These are phyloP conservation scores for Naganishia sp. DNA, from an alignment of 1,284 basidiomycete genomes.

Conservation along the genomic window DNA sequence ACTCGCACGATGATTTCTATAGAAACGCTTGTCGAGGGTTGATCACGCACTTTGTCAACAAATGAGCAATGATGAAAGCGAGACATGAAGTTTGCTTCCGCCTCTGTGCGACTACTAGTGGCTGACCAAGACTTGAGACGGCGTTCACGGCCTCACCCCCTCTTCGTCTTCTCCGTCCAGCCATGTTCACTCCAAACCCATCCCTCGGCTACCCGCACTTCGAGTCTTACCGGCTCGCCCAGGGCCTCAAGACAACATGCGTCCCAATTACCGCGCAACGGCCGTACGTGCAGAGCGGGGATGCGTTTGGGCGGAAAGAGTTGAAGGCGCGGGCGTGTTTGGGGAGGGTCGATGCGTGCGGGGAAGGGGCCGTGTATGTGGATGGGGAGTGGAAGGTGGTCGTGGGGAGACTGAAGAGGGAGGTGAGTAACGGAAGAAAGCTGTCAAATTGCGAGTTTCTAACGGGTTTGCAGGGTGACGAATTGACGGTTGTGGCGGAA, in stretches of 20 bases:
- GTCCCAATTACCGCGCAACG: conserved; percentile 6
- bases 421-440: background rate
- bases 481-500: background rate
- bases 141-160: background rate
- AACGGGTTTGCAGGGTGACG: background rate
- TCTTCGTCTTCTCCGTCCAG: conserved; percentile 2
- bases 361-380: conserved; percentile 16
- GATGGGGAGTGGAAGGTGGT: conserved; percentile 22
- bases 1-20: too few species aligned
- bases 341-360: conserved; percentile 1
- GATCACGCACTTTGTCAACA: too few species aligned
- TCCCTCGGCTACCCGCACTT: conserved; percentile 25
- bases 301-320: conserved; percentile 23
- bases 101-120: background rate
- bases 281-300: background rate
- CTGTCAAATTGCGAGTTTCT: background rate
- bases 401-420: background rate
- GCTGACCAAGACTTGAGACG: too few species aligned
- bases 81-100: too few species aligned
- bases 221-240: conserved; percentile 28
- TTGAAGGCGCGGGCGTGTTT: conserved; percentile 19
- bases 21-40: too few species aligned
- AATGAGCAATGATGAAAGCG: too few species aligned
- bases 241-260: background rate
- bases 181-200: conserved; percentile 23